Conservation (phyloP, 192 early-diverging fungal genomes). For the Diversispora eburnea region DNA sequence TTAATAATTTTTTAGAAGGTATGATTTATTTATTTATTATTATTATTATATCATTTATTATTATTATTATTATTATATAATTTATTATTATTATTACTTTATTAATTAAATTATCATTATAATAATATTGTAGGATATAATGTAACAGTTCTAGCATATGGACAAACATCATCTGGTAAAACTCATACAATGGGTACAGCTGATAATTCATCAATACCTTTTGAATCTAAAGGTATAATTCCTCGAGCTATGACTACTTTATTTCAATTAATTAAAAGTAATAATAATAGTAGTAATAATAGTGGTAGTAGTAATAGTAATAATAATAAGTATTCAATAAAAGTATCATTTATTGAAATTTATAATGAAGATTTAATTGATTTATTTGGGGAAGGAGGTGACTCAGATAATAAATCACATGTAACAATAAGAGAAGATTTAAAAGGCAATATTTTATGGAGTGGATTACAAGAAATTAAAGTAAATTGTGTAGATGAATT, state of each 20-base stretch:
- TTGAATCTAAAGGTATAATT: slow-evolving; percentile 58
- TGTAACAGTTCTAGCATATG: slow-evolving; percentile 90
- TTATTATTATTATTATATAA: slow-evolving; percentile 8
- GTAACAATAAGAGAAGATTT: slow-evolving; percentile 82
- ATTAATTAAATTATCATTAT: slow-evolving; percentile 9
- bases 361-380: slow-evolving; percentile 98
- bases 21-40: slow-evolving; percentile 3
- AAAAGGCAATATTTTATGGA: slow-evolving; percentile 83
- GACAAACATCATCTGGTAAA: slow-evolving; percentile 94
- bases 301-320: not conserved
- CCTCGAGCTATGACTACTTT: slow-evolving; percentile 66
- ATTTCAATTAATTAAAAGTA: slow-evolving; percentile 42
- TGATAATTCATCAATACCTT: slow-evolving; percentile 32
- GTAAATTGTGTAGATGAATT: slow-evolving; percentile 71
- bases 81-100: not conserved
- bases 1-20: slow-evolving; percentile 53
- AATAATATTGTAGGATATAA: slow-evolving; percentile 67
- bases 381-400: slow-evolving; percentile 61
- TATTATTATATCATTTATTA: slow-evolving; percentile 15
- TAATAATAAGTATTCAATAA: slow-evolving; percentile 41
- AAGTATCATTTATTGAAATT: slow-evolving; percentile 92
- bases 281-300: no score
- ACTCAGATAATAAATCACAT: slow-evolving; percentile 52
- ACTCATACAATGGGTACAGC: slow-evolving; percentile 95
- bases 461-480: slow-evolving; percentile 74